phyloP scores from a whole-genome alignment of 768 basidiomycete species.

The Tubosaeta brunneosetosa region DNA sequence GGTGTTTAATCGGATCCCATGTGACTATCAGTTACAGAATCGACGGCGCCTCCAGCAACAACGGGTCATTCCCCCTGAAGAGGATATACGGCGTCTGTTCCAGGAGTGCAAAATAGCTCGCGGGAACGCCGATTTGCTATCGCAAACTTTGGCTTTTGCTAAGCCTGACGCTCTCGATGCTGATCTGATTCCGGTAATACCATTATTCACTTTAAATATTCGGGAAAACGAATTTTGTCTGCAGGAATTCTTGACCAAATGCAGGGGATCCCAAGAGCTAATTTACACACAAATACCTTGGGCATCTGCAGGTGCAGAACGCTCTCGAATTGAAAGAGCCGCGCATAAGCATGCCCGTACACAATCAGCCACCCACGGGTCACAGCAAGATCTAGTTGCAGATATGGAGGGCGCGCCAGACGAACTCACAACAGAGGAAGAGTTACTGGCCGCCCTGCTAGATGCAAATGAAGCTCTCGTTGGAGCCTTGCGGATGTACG shows the following conservation, averaged over 20 bases:
- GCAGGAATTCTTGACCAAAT: slow-evolving; percentile 82
- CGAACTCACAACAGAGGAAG: slow-evolving; percentile 68
- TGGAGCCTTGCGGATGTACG: slow-evolving; percentile 66
- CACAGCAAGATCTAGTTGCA: slow-evolving; percentile 19
- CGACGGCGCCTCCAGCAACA: slow-evolving; percentile 22
- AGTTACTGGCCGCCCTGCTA: slow-evolving; percentile 67
- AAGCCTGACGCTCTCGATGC: slow-evolving; percentile 64
- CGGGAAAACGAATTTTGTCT: neutral
- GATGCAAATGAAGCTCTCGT: slow-evolving; percentile 68
- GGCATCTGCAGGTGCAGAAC: slow-evolving; percentile 80
- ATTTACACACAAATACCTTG: slow-evolving; percentile 86
- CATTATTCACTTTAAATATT: neutral
- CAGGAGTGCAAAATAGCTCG: slow-evolving; percentile 82
- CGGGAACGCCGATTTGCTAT: slow-evolving; percentile 73
- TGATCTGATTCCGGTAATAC: slow-evolving; percentile 62
- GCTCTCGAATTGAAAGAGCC: slow-evolving; percentile 44
- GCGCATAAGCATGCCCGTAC: slow-evolving; percentile 7
- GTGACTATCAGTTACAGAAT: slow-evolving; percentile 6
- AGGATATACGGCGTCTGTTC: slow-evolving; percentile 78
- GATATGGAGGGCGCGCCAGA: slow-evolving; percentile 31
- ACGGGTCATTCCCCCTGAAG: slow-evolving; percentile 65
- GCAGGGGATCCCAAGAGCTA: slow-evolving; percentile 77
- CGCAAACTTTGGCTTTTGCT: slow-evolving; percentile 64
- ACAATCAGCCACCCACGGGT: slow-evolving; percentile 19
- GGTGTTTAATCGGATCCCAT: neutral